These are phyloP conservation scores for Xylaria sp. DNA, from an alignment of 2,329 filamentous ascomycete genomes.

Conservation along the genomic window DNA sequence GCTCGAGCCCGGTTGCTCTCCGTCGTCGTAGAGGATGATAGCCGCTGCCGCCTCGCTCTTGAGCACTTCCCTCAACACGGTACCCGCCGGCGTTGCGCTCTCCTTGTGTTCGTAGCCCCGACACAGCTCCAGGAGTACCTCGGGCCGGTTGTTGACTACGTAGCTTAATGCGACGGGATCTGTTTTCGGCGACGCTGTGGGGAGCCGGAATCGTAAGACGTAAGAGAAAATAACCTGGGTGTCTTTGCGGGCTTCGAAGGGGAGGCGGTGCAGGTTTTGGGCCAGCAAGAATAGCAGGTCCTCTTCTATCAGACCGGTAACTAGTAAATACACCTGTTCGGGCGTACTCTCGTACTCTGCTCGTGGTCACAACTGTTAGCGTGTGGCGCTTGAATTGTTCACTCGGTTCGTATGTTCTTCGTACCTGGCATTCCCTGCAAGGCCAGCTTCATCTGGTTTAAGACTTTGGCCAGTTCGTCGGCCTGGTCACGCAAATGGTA, in stretches of 20 bases:
- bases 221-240: slow-evolving; percentile 96
- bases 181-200: slow-evolving; percentile 70
- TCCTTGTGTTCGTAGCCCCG: slow-evolving; percentile 90
- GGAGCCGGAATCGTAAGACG: slow-evolving; percentile 87
- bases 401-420: slow-evolving; percentile 37
- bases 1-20: slow-evolving; percentile 73
- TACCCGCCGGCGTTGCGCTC: slow-evolving; percentile 90
- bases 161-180: slow-evolving; percentile 90
- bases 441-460: slow-evolving; percentile 90
- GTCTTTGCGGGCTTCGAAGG: slow-evolving; percentile 96
- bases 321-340: slow-evolving; percentile 87
- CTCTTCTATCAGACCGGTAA: slow-evolving; percentile 86
- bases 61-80: slow-evolving; percentile 84
- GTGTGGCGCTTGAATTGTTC: slow-evolving; percentile 17
- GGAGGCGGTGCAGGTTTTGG: slow-evolving; percentile 81
- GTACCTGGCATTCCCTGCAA: slow-evolving; percentile 92
- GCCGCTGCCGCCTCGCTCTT: slow-evolving; percentile 93
- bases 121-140: slow-evolving; percentile 88
- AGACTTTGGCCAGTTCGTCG: slow-evolving; percentile 86
- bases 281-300: slow-evolving; percentile 88
- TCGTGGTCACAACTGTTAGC: slow-evolving; percentile 32
- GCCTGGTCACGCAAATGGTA: slow-evolving; percentile 62
- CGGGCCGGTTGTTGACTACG: slow-evolving; percentile 85
- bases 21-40: slow-evolving; percentile 92
- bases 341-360: slow-evolving; percentile 86